Base-by-base conservation (phyloP, 2,329 filamentous ascomycete species). In the Penicillium sp. region DNA sequence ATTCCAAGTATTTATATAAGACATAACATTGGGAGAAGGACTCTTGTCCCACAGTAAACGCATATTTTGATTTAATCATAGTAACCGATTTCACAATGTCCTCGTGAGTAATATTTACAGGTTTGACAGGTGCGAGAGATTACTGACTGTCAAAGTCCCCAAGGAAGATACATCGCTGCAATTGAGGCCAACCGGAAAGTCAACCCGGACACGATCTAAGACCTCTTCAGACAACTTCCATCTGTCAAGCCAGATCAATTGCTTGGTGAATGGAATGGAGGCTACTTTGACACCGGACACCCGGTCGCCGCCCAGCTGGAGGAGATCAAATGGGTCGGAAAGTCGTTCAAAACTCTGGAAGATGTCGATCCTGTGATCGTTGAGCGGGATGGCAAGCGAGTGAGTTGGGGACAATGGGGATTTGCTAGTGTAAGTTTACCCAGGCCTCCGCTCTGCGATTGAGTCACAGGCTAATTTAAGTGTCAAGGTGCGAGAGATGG, bases 241-340 rank as follows among this genome's bases (percentile, higher is more conserved):
- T 50, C 56, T 14, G 16, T 51, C 5, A 29, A 40, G n/a, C 46
- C 41, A 4, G 40, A 42, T 9, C 21, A 46, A 5, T 18, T 56
- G 13, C 8, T 54, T 11, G 56, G 54, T 1, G 31, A 45, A 5
- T 59, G 54, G 50, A 50, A 49, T 16, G 56, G 56, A 1, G 50
- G 53, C 11, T 42, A 31, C 27, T 56, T 59, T 27, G 48, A 54
- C 36, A 59, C 50, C 7, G 47, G 54, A 24, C 56, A 59, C 24
- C 54, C 47, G 0, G 45, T 45, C 14, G 31, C 14, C 4, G 16
- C 40, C 8, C 31, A 24, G 1, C 44, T 54, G 5, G n/a, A 47
- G 7, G 22, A 44, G 11, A 56, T 59, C 6, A 44, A 44, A 10
- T 56, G 54, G 50, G 32, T 52, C n/a, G 56, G 53, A 2, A 54